Conservation (phyloP, 75 land plant genomes). For the Chamaecyparis obtusa region DNA sequence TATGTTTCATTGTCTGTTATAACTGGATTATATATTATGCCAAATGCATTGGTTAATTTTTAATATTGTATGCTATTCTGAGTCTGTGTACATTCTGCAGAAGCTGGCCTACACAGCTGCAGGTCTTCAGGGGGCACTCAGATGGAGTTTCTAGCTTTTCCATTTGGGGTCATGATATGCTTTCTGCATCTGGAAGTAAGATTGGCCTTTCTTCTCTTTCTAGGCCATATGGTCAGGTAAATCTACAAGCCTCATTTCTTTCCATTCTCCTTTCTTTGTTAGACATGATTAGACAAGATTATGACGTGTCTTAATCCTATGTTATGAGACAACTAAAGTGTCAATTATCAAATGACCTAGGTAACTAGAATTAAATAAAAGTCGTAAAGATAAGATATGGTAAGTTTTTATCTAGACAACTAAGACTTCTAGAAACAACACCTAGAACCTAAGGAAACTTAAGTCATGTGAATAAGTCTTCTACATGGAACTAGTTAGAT, state of each 20-base stretch:
- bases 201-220: slow-evolving; percentile 76
- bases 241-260: not conserved
- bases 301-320: too few species aligned
- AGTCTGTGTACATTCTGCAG: slow-evolving; percentile 29
- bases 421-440: too few species aligned
- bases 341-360: too few species aligned
- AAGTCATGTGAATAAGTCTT: too few species aligned
- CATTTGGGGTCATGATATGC: slow-evolving; percentile 75
- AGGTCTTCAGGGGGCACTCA: slow-evolving; percentile 65
- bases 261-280: not conserved
- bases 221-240: slow-evolving; percentile 40
- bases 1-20: not conserved
- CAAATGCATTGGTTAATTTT: not conserved
- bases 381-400: too few species aligned
- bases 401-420: too few species aligned
- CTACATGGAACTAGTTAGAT: too few species aligned
- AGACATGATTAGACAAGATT: too few species aligned
- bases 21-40: not conserved
- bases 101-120: slow-evolving; percentile 37
- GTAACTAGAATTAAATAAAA: too few species aligned
- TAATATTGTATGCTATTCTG: not conserved
- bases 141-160: slow-evolving; percentile 77
- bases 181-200: slow-evolving; percentile 76
- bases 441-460: too few species aligned
- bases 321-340: too few species aligned